Percentiles rank a stretch among this genome's conserved stretches.
Evolutionary conservation across 1,284 basidiomycete genomes (phyloP).

Genomic region (Marasmius tenuissimus): DNA sequence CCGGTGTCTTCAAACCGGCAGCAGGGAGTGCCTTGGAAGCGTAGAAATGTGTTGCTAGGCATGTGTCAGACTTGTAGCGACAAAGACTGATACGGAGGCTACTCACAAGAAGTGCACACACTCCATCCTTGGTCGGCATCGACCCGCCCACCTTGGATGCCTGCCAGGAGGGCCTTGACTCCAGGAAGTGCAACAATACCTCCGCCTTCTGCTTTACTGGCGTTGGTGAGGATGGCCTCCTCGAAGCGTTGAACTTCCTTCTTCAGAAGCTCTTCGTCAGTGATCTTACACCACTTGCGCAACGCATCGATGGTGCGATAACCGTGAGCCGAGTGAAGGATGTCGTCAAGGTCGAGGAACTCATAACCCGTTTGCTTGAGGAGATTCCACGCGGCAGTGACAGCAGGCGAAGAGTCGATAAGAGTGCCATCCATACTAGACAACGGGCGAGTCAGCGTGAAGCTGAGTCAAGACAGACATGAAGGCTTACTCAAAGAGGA

Average conservation of each 20-base stretch:
- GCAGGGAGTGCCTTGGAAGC: conserved; percentile 32
- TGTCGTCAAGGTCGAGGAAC: conserved; percentile 34
- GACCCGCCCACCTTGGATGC: conserved; percentile 13
- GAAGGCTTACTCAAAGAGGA: conserved; percentile 14
- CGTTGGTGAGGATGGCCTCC: conserved; percentile 38
- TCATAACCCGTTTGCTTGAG: conserved; percentile 35
- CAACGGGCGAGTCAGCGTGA: background rate
- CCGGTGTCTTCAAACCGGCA: conserved; percentile 33
- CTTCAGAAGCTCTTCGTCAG: conserved; percentile 44
- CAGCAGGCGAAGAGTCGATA: conserved; percentile 47
- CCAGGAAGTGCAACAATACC: conserved; percentile 44
- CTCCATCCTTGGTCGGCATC: conserved; percentile 24
- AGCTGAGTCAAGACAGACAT: background rate
- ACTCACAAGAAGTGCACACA: conserved; percentile 36
- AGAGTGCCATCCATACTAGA: conserved; percentile 22
- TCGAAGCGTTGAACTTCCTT: conserved; percentile 45
- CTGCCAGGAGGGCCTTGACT: conserved; percentile 33
- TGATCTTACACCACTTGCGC: conserved; percentile 45
- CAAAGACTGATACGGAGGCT: conserved; percentile 24
- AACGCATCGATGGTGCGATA: conserved; percentile 57
- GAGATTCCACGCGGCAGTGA: conserved; percentile 44
- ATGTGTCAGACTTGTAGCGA: background rate
- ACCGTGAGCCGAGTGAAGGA: conserved; percentile 50
- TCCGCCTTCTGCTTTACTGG: conserved; percentile 31
- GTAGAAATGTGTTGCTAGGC: conserved; percentile 33